Base-by-base conservation (phyloP, 306 rosid genomes). In the Casuarina cunninghamiana region DNA sequence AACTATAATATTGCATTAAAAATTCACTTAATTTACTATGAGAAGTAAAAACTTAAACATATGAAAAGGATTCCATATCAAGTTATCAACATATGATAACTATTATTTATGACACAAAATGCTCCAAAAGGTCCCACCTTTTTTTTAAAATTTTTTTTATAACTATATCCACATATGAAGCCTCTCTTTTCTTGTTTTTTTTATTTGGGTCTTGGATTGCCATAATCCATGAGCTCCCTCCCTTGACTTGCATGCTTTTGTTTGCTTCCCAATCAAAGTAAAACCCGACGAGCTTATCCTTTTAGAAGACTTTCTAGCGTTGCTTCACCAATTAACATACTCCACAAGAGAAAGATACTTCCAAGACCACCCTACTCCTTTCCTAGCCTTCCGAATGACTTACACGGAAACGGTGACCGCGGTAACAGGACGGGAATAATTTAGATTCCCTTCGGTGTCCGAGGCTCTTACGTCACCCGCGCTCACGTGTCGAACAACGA, bases 321-420 rank as follows among this genome's bases (percentile, higher is more conserved):
- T 83, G 77, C 83, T 83, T 62, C 79, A 58, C 73, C 53, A 17
- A 58, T 39, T 43, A 74, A 49, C 3, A 7, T 6, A 57, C 63
- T 57, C 3, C 21, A 57, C 63, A 21, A 13, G 3, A 62, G 15
- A 75, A 5, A 49, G 8, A 3, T 1, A 2, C 44, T 39, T 51
- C 35, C 32, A 42, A 77, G 75, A 3, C 10, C 39, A 10, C 39
- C 38, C 15, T 21, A 57, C 65, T 21, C 13, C 63, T 26, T 26
- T 57, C 38, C 15, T 26, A 21, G 37, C 10, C 5, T 26, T 10
- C 21, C 2, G 9, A 4, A 53, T 19, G 60, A 0, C 38, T 57
- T 57, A 8, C 39, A 57, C 63, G 63, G 7, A 57, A 57, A 21
- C 6, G 16, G 6, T 19, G 38, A 21, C 6, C 62, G 55, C 15